Evolutionary conservation across 306 rosid species (phyloP).

Genomic region (Cucurbita ficifolia): DNA sequence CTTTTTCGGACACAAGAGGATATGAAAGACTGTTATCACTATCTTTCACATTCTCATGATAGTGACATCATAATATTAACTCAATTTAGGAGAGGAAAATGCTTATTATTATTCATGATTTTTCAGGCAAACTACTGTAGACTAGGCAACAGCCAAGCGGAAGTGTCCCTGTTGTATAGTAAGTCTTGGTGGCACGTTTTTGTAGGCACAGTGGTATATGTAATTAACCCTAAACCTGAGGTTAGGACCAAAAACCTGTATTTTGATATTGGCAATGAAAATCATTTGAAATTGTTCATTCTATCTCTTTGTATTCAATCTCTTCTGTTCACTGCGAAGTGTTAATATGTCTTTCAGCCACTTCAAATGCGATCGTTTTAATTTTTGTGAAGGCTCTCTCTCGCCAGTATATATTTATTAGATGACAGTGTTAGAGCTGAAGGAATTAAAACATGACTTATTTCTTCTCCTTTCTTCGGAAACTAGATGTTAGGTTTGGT

Average conservation of each 20-base stretch:
- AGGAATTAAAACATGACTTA: neutral
- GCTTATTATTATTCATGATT: slow-evolving; percentile 24
- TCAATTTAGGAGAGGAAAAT: neutral
- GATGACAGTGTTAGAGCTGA: neutral
- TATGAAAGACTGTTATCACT: too few species aligned
- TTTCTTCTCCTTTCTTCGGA: neutral
- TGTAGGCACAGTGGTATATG: slow-evolving; percentile 18
- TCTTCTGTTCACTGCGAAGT: neutral
- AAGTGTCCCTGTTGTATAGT: slow-evolving; percentile 65
- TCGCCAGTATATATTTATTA: neutral
- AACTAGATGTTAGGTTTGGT: neutral
- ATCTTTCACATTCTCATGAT: neutral
- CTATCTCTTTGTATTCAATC: neutral
- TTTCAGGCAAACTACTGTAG: slow-evolving; percentile 64
- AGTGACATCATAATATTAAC: neutral
- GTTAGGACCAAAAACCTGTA: slow-evolving; percentile 45
- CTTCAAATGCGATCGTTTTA: neutral
- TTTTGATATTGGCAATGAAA: slow-evolving; percentile 35
- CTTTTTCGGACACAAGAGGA: too few species aligned
- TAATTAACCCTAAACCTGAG: slow-evolving; percentile 39
- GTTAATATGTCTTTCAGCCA: neutral
- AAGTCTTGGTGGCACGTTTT: slow-evolving; percentile 23
- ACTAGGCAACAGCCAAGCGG: slow-evolving; percentile 61
- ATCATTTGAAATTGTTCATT: slow-evolving; percentile 15
- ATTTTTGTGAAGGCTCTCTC: neutral